Evolutionary conservation across 306 rosid genomes (phyloP), one percentile per base, ranked within the genome.

Genomic region (Malus asiatica): DNA sequence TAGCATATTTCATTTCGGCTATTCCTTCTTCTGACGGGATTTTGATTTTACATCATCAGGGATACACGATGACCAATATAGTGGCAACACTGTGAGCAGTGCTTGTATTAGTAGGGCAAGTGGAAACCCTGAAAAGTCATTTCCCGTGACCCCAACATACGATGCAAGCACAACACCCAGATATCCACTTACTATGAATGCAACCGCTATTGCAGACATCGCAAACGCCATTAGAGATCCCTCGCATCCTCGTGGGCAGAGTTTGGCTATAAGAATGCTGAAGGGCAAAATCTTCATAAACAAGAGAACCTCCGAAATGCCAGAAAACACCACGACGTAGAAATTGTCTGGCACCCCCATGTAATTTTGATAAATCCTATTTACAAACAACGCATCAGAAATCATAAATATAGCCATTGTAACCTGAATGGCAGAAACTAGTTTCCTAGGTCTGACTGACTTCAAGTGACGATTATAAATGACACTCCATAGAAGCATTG

Each of bases 151-250:
- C 55, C 96, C 92, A 51, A 85, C 77, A 38, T 18, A 89, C 13
- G 90, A 89, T 33, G 92, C 96, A 35, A 95, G 89, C 20, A 88
- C 96, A 46, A 95, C 90, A 46, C 98, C 97, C 27, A 95, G 84
- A 77, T 86, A 92, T 81, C 98, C 98, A 51, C 98, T 92, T 65
- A 84, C 87, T 59, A 95, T 90, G 66, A 92, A 83, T 2, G 97
- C 86, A 48, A 92, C 80, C 7, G 99, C 96, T 3, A 92, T 60
- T 3, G 85, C 91, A 45, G 97, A 90, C 92, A 88, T 89, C 13
- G 89, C 92, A 70, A 95, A 90, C 5, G 99, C 99, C 99, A 95
- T 90, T 51, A 95, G 70, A 62, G 99, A 90, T 42, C 99, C 99
- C 72, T 92, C 99, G 44, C 99, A 95, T 5, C 97, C 99, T 32